Evolutionary conservation across 2,329 filamentous ascomycete genomes (phyloP).

Genomic region (Pseudocercospora pini-densiflorae): DNA sequence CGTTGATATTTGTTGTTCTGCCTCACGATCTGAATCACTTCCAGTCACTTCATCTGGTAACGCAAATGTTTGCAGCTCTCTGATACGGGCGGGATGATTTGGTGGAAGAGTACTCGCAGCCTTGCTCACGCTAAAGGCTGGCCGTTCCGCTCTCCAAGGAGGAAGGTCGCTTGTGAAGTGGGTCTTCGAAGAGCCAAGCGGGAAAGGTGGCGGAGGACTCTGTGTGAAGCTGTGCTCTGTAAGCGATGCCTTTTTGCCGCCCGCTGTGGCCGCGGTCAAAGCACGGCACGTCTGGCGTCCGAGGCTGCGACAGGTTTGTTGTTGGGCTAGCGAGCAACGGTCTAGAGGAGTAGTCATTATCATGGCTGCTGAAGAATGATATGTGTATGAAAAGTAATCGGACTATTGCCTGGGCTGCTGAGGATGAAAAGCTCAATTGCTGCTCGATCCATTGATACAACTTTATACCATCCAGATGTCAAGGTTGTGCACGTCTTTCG

Average conservation of each 20-base stretch:
- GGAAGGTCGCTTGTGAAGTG: not conserved
- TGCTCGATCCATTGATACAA: not conserved
- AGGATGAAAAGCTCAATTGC: not conserved
- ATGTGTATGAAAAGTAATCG: not conserved
- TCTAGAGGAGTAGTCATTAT: not conserved
- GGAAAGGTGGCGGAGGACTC: not conserved
- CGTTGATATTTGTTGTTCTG: not conserved
- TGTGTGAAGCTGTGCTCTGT: not conserved
- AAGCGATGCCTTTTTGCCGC: not conserved
- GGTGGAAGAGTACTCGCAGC: slow-evolving; percentile 16
- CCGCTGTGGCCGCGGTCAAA: not conserved
- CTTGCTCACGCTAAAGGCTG: slow-evolving; percentile 5
- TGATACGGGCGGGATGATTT: slow-evolving; percentile 8
- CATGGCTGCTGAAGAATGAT: not conserved
- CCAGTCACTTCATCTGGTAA: slow-evolving; percentile 19
- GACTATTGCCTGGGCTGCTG: not conserved
- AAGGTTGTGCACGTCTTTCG: too few species aligned
- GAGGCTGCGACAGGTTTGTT: not conserved
- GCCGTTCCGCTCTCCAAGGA: slow-evolving; percentile 1
- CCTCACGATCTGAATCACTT: slow-evolving; percentile 8
- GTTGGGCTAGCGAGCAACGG: not conserved
- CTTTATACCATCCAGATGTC: not conserved
- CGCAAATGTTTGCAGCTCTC: slow-evolving; percentile 17
- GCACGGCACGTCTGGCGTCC: not conserved
- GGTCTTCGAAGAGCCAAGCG: not conserved